Evolutionary conservation across 805 yeast species (phyloP).

Genomic region (Kregervanrija delftensis): DNA sequence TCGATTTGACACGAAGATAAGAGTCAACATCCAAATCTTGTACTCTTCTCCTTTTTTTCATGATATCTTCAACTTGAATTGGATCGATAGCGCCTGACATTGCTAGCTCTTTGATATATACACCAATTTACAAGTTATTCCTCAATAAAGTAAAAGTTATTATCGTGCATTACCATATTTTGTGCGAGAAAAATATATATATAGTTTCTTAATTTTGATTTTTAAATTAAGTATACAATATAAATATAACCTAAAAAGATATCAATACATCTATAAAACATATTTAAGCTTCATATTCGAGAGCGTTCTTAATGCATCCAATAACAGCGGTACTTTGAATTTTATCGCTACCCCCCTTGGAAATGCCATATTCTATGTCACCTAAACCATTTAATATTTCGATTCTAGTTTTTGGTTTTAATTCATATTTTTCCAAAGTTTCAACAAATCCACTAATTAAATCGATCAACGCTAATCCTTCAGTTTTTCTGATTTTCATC

Average conservation of each 20-base stretch:
- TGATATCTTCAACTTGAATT: conserved; percentile 14
- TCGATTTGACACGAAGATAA: conserved; percentile 18
- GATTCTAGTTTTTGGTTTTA: conserved; percentile 56
- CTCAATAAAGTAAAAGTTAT: no score
- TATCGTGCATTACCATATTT: no score
- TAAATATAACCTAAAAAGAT: no score
- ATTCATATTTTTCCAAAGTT: conserved; percentile 59
- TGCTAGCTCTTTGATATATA: no score
- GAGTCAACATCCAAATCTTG: conserved; percentile 25
- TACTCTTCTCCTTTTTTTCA: conserved; percentile 23
- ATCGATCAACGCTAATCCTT: conserved; percentile 89
- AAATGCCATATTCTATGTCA: conserved; percentile 85
- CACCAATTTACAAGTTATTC: no score
- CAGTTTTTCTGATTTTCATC: conserved; percentile 53
- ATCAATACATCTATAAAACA: neutral
- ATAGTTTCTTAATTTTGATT: neutral
- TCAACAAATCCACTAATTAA: conserved; percentile 70
- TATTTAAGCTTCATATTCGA: conserved; percentile 36
- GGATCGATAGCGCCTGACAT: no score
- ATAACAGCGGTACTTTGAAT: conserved; percentile 86
- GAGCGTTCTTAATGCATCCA: conserved; percentile 70
- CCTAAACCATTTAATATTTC: conserved; percentile 63
- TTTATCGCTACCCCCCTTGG: conserved; percentile 88
- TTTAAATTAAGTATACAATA: neutral
- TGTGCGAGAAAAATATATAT: neutral